phyloP scores from a whole-genome alignment of 192 early-diverging fungal species.

The Mortierella antarctica region DNA sequence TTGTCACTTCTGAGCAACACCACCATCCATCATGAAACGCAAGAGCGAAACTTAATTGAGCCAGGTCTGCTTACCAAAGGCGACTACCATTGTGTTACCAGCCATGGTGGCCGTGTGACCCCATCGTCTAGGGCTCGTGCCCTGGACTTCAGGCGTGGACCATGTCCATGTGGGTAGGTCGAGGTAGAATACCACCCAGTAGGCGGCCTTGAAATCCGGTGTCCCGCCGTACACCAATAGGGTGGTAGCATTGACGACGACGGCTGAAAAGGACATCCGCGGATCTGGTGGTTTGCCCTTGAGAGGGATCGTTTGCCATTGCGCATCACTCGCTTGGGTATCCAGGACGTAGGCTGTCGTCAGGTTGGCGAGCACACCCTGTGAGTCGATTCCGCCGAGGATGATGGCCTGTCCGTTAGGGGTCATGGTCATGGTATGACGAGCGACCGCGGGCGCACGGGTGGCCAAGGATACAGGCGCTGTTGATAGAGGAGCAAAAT shows the following conservation, averaged over 20 bases:
- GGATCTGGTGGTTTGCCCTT: constrained; percentile 24
- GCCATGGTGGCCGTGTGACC: constrained; percentile 43
- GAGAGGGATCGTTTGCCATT: constrained; percentile 15
- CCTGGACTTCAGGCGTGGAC: constrained; percentile 21
- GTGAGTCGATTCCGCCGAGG: constrained; percentile 23
- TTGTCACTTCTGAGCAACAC: background rate
- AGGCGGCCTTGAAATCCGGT: constrained; percentile 15
- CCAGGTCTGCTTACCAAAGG: constrained; percentile 30
- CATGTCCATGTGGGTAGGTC: constrained; percentile 35
- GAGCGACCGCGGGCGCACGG: constrained; percentile 23
- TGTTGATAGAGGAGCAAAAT: constrained; percentile 1
- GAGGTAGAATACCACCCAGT: constrained; percentile 32
- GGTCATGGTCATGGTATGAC: constrained; percentile 40
- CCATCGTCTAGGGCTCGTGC: constrained; percentile 21
- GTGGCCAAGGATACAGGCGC: constrained; percentile 16
- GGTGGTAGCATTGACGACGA: constrained; percentile 37
- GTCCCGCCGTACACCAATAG: constrained; percentile 33
- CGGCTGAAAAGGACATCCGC: constrained; percentile 17
- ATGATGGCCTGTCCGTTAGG: constrained; percentile 28
- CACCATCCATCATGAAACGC: background rate
- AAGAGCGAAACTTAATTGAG: background rate
- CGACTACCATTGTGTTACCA: constrained; percentile 32
- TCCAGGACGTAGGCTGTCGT: constrained; percentile 30
- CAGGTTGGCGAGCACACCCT: constrained; percentile 12
- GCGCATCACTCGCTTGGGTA: constrained; percentile 16